A percentile compares a stretch with the other conserved stretches of the same genome.
Evolutionary conservation across 75 land plant genomes (phyloP).

Genomic region (Isoetes taiwanensis): DNA sequence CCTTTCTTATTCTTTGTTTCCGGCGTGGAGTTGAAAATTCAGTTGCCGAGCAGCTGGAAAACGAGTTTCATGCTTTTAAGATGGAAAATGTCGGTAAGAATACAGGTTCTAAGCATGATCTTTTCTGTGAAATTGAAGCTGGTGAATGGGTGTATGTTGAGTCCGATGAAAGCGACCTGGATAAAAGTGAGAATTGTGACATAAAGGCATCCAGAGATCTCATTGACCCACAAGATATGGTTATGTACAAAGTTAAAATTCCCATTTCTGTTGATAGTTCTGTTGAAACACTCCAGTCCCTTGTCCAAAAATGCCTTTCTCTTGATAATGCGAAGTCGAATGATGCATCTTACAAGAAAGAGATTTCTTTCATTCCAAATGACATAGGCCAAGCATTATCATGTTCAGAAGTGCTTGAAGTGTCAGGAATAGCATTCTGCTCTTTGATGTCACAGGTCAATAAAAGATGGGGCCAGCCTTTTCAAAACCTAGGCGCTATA

Average conservation of each 20-base stretch:
- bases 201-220: neutral
- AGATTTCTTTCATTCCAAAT: no score
- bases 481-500: neutral
- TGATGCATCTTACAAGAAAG: no score
- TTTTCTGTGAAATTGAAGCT: neutral
- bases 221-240: neutral
- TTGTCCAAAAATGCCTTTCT: no score
- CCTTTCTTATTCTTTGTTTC: slow-evolving; percentile 46
- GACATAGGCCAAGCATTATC: neutral
- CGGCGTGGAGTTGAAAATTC: slow-evolving; percentile 32
- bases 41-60: slow-evolving; percentile 16
- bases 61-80: slow-evolving; percentile 40
- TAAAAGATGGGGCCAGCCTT: neutral
- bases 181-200: neutral
- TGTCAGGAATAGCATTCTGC: no score
- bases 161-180: neutral
- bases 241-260: neutral
- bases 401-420: no score
- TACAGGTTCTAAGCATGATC: neutral
- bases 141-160: slow-evolving; percentile 2
- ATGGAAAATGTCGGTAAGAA: slow-evolving; percentile 4
- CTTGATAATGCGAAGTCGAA: neutral
- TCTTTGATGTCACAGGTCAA: neutral
- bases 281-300: no score
- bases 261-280: no score